A percentile compares a stretch with the other conserved stretches of the same genome.
Conservation (phyloP, 192 early-diverging fungal genomes). For the Gaertneriomyces semiglobifer region DNA sequence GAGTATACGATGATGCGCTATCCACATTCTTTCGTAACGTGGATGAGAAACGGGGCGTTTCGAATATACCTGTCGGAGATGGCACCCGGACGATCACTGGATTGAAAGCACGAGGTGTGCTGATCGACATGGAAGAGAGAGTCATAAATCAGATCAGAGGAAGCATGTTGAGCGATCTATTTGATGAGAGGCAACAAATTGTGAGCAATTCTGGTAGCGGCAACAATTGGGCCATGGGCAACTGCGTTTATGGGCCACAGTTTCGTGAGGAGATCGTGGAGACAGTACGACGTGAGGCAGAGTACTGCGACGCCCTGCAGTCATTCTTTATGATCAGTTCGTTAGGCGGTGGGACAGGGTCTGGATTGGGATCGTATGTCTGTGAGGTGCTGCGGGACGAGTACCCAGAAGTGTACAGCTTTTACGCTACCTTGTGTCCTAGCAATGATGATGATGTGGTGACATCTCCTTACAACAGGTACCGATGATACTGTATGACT, state of each 20-base stretch:
- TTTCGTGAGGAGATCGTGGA: constrained; percentile 44
- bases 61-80: constrained; percentile 30
- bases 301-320: constrained; percentile 53
- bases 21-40: constrained; percentile 55
- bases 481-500: not conserved
- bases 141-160: constrained; percentile 45
- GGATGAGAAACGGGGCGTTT: constrained; percentile 19
- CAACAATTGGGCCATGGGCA: constrained; percentile 63
- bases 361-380: constrained; percentile 53
- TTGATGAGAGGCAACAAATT: constrained; percentile 45
- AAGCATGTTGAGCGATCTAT: constrained; percentile 40
- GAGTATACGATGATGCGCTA: constrained; percentile 46
- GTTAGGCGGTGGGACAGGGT: constrained; percentile 59
- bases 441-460: constrained; percentile 55
- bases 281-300: constrained; percentile 45
- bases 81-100: constrained; percentile 31
- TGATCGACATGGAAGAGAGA: constrained; percentile 61
- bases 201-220: constrained; percentile 48
- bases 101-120: constrained; percentile 44
- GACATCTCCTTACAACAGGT: constrained; percentile 59
- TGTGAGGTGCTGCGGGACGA: constrained; percentile 39
- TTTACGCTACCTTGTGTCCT: constrained; percentile 39
- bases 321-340: constrained; percentile 52
- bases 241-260: constrained; percentile 43
- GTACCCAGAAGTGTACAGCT: constrained; percentile 41